Conservation (phyloP, 2,329 filamentous ascomycete species). For the Akanthomyces uredinophilus region DNA sequence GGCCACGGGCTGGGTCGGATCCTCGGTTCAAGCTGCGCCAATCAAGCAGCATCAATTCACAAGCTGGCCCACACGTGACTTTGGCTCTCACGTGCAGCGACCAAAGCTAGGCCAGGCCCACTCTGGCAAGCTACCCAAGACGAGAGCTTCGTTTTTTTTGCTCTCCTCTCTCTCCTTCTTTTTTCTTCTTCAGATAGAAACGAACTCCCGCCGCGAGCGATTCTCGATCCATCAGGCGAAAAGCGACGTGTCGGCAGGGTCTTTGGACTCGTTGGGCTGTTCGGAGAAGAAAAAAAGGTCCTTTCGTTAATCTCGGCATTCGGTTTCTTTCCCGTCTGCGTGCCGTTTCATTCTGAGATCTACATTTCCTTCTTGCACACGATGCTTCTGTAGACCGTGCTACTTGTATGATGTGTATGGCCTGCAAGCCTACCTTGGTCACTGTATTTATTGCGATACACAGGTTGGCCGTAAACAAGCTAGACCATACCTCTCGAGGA, state of each 20-base stretch:
- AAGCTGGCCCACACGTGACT: slow-evolving; percentile 30
- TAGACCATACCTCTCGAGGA: too few relatives aligned
- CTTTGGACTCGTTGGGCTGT: slow-evolving; percentile 32
- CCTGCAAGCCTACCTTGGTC: too few relatives aligned
- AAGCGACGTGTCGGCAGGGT: slow-evolving; percentile 28
- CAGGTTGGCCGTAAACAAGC: too few relatives aligned
- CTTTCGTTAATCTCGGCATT: slow-evolving; percentile 55
- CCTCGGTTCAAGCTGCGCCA: slow-evolving; percentile 40
- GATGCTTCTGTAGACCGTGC: not conserved
- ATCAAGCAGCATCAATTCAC: slow-evolving; percentile 34
- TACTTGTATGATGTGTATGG: too few relatives aligned
- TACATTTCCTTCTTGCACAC: slow-evolving; percentile 35
- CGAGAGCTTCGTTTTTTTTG: not conserved
- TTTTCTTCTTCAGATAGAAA: slow-evolving; percentile 45
- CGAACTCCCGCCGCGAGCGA: slow-evolving; percentile 37
- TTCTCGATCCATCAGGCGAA: slow-evolving; percentile 24
- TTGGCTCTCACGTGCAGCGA: slow-evolving; percentile 4
- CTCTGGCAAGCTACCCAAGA: not conserved
- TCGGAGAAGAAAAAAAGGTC: slow-evolving; percentile 45
- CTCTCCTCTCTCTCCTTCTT: slow-evolving; percentile 28
- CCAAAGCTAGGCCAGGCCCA: not conserved
- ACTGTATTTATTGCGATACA: too few relatives aligned
- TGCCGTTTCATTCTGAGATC: slow-evolving; percentile 56
- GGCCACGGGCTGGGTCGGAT: slow-evolving; percentile 30
- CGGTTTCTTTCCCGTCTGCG: slow-evolving; percentile 41